A percentile compares a stretch with the other conserved stretches of the same genome.
phyloP scores from a whole-genome alignment of 192 early-diverging fungal species.

The Mortierella alpina region DNA sequence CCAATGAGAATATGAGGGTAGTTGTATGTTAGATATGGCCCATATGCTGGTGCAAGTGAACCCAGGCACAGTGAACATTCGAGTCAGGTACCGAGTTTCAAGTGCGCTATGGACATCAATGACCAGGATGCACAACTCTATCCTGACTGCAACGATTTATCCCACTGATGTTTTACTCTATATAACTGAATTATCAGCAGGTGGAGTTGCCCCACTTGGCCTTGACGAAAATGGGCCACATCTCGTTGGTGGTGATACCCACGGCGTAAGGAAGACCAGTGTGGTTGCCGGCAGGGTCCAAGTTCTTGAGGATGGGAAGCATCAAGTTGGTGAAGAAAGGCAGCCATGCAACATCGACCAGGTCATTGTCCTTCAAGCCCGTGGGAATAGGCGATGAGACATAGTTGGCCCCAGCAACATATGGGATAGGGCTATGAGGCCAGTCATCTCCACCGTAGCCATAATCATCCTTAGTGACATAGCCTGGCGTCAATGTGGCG shows the following conservation, averaged over 20 bases:
- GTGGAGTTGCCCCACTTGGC: conserved; percentile 47
- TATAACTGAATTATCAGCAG: conserved; percentile 6
- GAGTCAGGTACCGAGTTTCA: no score
- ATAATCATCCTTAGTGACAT: conserved; percentile 63
- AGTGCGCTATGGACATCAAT: no score
- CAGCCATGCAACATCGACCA: conserved; percentile 57
- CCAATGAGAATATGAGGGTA: no score
- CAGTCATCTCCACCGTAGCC: conserved; percentile 64
- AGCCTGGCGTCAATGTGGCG: conserved; percentile 54
- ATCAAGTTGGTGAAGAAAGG: conserved; percentile 58
- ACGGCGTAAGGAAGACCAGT: conserved; percentile 15
- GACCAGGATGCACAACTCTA: no score
- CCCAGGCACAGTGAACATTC: no score
- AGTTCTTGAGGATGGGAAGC: conserved; percentile 27
- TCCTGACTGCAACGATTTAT: no score
- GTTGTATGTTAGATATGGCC: no score
- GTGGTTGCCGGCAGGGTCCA: conserved; percentile 41
- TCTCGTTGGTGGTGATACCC: conserved; percentile 43
- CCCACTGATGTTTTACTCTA: no score
- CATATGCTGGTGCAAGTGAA: no score
- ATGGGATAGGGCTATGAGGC: conserved; percentile 53
- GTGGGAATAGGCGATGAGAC: conserved; percentile 54
- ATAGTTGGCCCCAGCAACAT: conserved; percentile 51
- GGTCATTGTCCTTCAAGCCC: conserved; percentile 26
- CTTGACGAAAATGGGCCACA: conserved; percentile 43